phyloP scores from a whole-genome alignment of 2,329 filamentous ascomycete genomes.

The Trichoderma gracile region DNA sequence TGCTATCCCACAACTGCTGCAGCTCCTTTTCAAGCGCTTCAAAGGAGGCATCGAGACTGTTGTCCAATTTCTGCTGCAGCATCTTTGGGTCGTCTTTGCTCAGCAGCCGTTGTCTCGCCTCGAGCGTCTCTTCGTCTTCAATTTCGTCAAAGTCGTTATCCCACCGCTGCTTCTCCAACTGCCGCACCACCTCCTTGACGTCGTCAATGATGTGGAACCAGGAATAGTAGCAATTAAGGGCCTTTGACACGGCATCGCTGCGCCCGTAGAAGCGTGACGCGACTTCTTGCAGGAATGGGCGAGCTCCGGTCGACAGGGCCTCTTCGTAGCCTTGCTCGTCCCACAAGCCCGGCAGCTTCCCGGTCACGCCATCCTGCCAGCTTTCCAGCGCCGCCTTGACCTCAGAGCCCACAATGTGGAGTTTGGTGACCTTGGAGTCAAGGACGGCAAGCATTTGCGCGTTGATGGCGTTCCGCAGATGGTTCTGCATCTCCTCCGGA shows the following conservation, averaged over 20 bases:
- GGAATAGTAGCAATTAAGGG: conserved; percentile 63
- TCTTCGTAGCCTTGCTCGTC: conserved; percentile 61
- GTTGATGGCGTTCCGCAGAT: conserved; percentile 69
- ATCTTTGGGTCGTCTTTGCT: conserved; percentile 70
- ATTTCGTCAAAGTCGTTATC: conserved; percentile 73
- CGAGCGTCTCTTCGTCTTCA: conserved; percentile 71
- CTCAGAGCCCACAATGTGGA: conserved; percentile 65
- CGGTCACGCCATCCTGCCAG: conserved; percentile 58
- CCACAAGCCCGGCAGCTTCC: conserved; percentile 65
- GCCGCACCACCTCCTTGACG: conserved; percentile 62
- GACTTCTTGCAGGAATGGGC: conserved; percentile 68
- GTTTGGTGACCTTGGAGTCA: conserved; percentile 61
- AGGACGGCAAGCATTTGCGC: conserved; percentile 64
- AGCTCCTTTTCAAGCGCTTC: conserved; percentile 59
- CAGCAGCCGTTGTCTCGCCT: conserved; percentile 65
- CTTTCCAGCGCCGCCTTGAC: conserved; percentile 61
- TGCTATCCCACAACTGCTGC: conserved; percentile 50
- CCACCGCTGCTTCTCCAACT: conserved; percentile 69
- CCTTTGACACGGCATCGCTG: conserved; percentile 63
- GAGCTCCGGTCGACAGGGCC: conserved; percentile 65
- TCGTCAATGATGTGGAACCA: conserved; percentile 77
- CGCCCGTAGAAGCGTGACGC: conserved; percentile 71
- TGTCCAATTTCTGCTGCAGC: conserved; percentile 60
- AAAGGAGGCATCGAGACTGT: conserved; percentile 59
- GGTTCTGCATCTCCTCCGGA: conserved; percentile 66